These are phyloP conservation scores for Pyrenopolyporus hunteri DNA, from an alignment of 495 filamentous ascomycete species.

Conservation along the genomic window DNA sequence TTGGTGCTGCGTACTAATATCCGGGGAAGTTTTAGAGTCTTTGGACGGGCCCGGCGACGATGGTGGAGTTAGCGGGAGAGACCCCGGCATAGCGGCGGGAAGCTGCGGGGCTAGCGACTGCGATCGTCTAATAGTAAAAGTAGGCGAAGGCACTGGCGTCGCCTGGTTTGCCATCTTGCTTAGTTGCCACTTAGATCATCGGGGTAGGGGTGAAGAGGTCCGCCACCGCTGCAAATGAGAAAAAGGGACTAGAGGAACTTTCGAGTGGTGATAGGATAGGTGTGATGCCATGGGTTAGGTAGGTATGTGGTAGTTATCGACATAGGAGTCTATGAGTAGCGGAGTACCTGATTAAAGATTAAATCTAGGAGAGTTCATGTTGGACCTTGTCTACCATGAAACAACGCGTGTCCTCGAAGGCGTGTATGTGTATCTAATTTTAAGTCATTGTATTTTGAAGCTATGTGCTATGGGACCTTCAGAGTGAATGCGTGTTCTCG, in stretches of 20 bases:
- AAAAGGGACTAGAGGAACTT: background rate
- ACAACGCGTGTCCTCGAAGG: no score
- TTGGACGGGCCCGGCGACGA: conserved; percentile 21
- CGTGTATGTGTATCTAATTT: no score
- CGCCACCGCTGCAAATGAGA: background rate
- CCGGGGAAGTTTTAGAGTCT: conserved; percentile 5
- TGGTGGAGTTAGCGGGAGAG: conserved; percentile 32
- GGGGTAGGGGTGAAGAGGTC: background rate
- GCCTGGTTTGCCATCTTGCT: background rate
- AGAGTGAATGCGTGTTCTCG: background rate
- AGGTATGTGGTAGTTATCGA: background rate
- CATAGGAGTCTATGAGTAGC: no score
- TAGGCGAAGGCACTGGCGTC: background rate
- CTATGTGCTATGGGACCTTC: background rate
- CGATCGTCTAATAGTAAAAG: conserved; percentile 3
- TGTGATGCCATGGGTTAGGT: conserved; percentile 13
- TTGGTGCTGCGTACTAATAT: conserved; percentile 19
- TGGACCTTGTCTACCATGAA: no score
- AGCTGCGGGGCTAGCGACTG: conserved; percentile 20
- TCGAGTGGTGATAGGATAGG: background rate
- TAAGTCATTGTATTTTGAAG: background rate
- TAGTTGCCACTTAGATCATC: conserved; percentile 8
- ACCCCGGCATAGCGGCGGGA: conserved; percentile 14
- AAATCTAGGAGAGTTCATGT: no score
- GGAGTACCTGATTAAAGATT: no score